A percentile compares a stretch with the other conserved stretches of the same genome.
These are phyloP conservation scores for Ustilago lituana DNA, from an alignment of 1,284 basidiomycete species.

Conservation along the genomic window DNA sequence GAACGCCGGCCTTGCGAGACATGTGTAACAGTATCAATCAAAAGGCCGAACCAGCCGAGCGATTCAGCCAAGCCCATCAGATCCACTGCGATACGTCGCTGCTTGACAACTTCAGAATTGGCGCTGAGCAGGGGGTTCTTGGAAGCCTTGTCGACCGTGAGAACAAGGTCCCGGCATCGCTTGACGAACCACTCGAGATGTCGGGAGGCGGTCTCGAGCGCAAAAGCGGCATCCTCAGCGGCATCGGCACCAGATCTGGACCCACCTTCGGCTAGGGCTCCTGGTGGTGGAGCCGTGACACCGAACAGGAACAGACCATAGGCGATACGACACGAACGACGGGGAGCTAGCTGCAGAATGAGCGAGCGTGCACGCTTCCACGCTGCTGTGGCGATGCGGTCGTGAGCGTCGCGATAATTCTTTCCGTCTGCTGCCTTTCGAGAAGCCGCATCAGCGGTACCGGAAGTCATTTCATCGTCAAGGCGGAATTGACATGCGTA, in stretches of 20 bases:
- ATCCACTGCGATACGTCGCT: conserved; percentile 32
- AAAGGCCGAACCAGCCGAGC: conserved; percentile 46
- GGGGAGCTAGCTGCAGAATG: conserved; percentile 44
- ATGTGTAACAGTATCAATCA: conserved; percentile 49
- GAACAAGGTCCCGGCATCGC: conserved; percentile 31
- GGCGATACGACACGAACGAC: conserved; percentile 37
- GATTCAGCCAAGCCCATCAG: conserved; percentile 48
- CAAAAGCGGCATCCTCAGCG: conserved; percentile 47
- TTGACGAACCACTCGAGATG: conserved; percentile 50
- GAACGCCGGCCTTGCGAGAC: conserved; percentile 40
- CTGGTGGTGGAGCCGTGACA: conserved; percentile 43
- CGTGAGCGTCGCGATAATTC: conserved; percentile 44
- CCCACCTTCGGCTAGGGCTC: conserved; percentile 40
- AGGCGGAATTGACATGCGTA: conserved; percentile 51
- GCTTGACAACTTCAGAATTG: conserved; percentile 28
- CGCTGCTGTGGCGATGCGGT: conserved; percentile 45
- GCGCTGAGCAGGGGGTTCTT: conserved; percentile 32
- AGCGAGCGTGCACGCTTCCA: conserved; percentile 46
- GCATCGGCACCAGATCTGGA: conserved; percentile 37
- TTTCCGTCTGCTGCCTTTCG: conserved; percentile 28
- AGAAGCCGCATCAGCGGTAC: conserved; percentile 26
- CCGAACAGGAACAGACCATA: conserved; percentile 49
- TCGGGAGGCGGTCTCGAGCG: conserved; percentile 41
- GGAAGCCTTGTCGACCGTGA: conserved; percentile 34
- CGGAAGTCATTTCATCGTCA: conserved; percentile 43